Evolutionary conservation across 2,329 filamentous ascomycete species (phyloP).

Genomic region (Aschersonia sp.): DNA sequence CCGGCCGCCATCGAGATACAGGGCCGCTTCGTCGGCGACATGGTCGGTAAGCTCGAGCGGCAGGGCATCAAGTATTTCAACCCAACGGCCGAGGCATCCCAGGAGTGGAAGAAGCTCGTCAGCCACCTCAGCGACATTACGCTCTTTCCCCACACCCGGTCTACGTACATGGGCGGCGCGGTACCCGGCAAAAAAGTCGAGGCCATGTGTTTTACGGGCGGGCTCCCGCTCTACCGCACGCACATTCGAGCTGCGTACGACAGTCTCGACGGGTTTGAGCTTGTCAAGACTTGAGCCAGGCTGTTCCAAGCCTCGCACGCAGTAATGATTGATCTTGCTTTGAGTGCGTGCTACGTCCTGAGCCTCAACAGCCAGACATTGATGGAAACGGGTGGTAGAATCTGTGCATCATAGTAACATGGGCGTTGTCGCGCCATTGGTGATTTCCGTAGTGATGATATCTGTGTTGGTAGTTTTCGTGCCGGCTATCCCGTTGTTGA

Average conservation of each 20-base stretch:
- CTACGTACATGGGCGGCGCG: conserved; percentile 41
- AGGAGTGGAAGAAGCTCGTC: conserved; percentile 34
- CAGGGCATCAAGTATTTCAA: conserved; percentile 33
- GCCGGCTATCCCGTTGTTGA: too few species aligned
- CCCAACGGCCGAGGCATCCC: conserved; percentile 26
- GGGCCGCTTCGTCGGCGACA: conserved; percentile 38
- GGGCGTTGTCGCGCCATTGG: too few species aligned
- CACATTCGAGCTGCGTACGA: conserved; percentile 20
- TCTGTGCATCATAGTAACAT: too few species aligned
- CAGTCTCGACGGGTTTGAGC: conserved; percentile 19
- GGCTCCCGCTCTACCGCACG: conserved; percentile 18
- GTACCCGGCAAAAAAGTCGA: conserved; percentile 39
- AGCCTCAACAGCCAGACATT: too few species aligned
- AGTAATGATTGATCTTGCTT: too few species aligned
- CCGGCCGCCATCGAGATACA: conserved; percentile 40
- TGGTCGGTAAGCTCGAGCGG: conserved; percentile 29
- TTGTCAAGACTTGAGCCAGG: conserved; percentile 6
- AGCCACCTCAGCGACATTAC: conserved; percentile 28
- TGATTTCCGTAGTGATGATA: too few species aligned
- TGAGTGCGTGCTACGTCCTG: too few species aligned
- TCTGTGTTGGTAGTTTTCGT: too few species aligned
- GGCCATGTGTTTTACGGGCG: conserved; percentile 31
- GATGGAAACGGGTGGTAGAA: too few species aligned
- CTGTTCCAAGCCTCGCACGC: too few species aligned
- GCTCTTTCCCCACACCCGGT: conserved; percentile 33